Percentiles rank a stretch among this genome's conserved stretches.
phyloP scores from a whole-genome alignment of 1,284 basidiomycete genomes.

The Crepidotus sp. region DNA sequence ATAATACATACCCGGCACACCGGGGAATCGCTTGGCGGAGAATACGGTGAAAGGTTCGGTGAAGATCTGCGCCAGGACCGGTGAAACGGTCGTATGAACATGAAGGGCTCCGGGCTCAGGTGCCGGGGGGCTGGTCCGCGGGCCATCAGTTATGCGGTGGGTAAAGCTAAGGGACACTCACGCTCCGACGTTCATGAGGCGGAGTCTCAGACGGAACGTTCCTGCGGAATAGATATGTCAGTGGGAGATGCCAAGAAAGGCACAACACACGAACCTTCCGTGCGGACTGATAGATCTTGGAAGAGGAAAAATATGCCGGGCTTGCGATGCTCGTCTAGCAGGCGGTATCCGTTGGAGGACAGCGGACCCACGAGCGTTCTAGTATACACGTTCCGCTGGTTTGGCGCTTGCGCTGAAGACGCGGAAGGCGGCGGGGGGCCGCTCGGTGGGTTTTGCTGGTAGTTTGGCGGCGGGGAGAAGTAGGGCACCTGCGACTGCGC shows the following conservation, averaged over 20 bases:
- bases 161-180: conserved; percentile 44
- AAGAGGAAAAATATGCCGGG: conserved; percentile 84
- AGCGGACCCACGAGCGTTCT: conserved; percentile 84
- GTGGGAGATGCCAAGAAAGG: neutral
- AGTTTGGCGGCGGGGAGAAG: conserved; percentile 14
- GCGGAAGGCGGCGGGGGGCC: conserved; percentile 16
- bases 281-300: conserved; percentile 76
- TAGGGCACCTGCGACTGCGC: conserved; percentile 3
- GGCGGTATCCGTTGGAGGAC: conserved; percentile 73
- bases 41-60: conserved; percentile 86
- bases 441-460: conserved; percentile 22
- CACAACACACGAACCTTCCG: conserved; percentile 22
- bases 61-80: conserved; percentile 76
- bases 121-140: conserved; percentile 67
- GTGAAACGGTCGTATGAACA: conserved; percentile 56
- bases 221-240: conserved; percentile 29
- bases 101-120: conserved; percentile 58
- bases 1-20: conserved; percentile 66
- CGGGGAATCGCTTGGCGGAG: conserved; percentile 88
- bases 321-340: conserved; percentile 75
- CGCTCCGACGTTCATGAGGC: conserved; percentile 81
- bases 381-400: conserved; percentile 63
- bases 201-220: conserved; percentile 68
- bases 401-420: conserved; percentile 25
- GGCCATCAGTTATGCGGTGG: too few relatives aligned